Conservation (phyloP, 768 basidiomycete species). For the Suillus occidentalis region DNA sequence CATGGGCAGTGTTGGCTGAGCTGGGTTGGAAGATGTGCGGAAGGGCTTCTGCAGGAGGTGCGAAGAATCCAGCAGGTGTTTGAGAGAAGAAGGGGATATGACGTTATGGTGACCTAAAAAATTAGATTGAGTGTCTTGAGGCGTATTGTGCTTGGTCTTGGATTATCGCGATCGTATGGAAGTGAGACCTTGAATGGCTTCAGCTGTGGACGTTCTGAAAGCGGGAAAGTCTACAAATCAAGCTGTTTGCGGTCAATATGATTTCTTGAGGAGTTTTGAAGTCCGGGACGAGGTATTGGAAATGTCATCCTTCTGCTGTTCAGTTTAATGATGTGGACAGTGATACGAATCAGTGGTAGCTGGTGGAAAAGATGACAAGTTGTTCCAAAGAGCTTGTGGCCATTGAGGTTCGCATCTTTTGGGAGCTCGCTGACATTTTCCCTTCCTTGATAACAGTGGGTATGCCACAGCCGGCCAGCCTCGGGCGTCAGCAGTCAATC, state of each 20-base stretch:
- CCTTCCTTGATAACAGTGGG: background rate
- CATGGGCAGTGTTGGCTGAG: background rate
- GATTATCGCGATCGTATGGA: background rate
- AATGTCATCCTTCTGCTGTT: constrained; percentile 1
- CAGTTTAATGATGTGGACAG: background rate
- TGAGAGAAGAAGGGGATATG: constrained; percentile 15
- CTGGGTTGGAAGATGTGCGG: constrained; percentile 2
- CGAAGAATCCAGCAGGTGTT: constrained; percentile 25
- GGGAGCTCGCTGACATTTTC: background rate
- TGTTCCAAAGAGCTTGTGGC: background rate
- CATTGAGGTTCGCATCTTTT: background rate
- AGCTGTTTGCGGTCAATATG: background rate
- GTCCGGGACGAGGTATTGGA: background rate
- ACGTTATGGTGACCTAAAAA: constrained; percentile 10
- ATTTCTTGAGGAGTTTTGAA: background rate
- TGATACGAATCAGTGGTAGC: background rate
- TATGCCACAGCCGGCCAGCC: background rate
- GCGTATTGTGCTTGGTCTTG: background rate
- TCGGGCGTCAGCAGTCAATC: background rate
- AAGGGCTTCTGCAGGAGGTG: constrained; percentile 12
- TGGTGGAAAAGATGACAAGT: background rate
- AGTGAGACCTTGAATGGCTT: background rate
- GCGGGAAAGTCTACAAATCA: background rate
- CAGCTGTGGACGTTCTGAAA: background rate
- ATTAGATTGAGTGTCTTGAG: constrained; percentile 1